Conservation (phyloP, 2,329 filamentous ascomycete genomes). For the Fusarium sp. region DNA sequence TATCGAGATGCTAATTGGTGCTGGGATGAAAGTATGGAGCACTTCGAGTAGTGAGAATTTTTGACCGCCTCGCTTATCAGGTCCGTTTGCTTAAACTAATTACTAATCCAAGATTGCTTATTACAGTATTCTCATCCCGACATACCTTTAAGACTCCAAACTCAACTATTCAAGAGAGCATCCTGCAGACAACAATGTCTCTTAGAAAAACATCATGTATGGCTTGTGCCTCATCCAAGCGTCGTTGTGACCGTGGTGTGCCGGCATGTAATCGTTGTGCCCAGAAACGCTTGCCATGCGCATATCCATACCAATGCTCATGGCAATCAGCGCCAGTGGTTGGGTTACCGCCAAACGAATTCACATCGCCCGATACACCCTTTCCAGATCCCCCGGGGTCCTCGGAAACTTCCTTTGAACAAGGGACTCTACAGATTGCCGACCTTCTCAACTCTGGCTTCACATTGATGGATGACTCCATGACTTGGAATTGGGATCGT, state of each 20-base stretch:
- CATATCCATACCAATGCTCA: slow-evolving; percentile 1
- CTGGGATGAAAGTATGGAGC: too few relatives aligned
- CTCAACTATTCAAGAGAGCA: background rate
- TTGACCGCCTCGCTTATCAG: too few relatives aligned
- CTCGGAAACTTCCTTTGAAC: background rate
- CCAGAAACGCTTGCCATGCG: background rate
- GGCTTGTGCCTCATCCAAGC: slow-evolving; percentile 13
- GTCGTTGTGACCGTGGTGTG: slow-evolving; percentile 11
- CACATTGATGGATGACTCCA: background rate
- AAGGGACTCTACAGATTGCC: background rate
- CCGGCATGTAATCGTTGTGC: slow-evolving; percentile 8
- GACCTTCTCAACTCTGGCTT: background rate
- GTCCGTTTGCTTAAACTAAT: too few relatives aligned
- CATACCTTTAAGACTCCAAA: too few relatives aligned
- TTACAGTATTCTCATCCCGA: too few relatives aligned
- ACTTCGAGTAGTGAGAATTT: too few relatives aligned
- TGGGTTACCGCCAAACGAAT: background rate
- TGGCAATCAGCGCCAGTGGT: background rate
- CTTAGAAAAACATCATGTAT: slow-evolving; percentile 20
- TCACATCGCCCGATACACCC: background rate
- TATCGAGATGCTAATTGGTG: too few relatives aligned
- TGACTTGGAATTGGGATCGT: background rate
- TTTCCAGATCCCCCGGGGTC: accelerated
- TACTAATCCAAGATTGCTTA: too few relatives aligned
- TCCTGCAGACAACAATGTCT: slow-evolving; percentile 1